Evolutionary conservation across 805 yeast species (phyloP).

Genomic region (Wickerhamiella kurtzmanii): DNA sequence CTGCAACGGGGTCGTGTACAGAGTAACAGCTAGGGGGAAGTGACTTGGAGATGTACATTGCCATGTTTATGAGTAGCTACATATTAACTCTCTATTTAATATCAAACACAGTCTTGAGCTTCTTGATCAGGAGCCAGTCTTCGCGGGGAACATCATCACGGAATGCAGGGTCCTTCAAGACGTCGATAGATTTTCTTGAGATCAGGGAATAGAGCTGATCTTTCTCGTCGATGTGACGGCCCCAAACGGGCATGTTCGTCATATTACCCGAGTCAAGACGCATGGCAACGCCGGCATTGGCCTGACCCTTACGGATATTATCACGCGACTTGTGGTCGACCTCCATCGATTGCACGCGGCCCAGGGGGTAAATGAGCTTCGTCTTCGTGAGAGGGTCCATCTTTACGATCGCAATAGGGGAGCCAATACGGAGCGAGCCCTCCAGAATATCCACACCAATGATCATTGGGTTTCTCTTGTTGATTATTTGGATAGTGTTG

Average conservation of each 20-base stretch:
- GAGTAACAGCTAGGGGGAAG: too few relatives aligned
- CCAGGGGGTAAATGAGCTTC: constrained; percentile 53
- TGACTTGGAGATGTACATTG: neutral
- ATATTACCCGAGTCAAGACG: constrained; percentile 81
- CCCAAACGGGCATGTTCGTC: constrained; percentile 93
- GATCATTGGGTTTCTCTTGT: constrained; percentile 98
- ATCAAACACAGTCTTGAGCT: constrained; percentile 77
- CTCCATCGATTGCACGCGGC: constrained; percentile 85
- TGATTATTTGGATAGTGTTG: constrained; percentile 88
- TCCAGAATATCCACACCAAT: constrained; percentile 96
- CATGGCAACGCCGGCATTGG: constrained; percentile 97
- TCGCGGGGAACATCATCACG: constrained; percentile 87
- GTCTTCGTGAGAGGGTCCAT: constrained; percentile 74
- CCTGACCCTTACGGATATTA: constrained; percentile 81
- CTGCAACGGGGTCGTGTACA: too few relatives aligned
- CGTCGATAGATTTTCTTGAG: constrained; percentile 80
- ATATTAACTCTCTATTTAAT: constrained; percentile 37
- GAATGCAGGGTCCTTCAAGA: constrained; percentile 97
- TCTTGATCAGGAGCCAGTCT: constrained; percentile 87
- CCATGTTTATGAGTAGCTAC: too few relatives aligned
- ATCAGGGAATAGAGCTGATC: constrained; percentile 85
- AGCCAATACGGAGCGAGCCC: constrained; percentile 79
- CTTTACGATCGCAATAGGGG: constrained; percentile 92
- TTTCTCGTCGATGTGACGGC: constrained; percentile 93
- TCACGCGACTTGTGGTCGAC: constrained; percentile 82